Evolutionary conservation across 2,329 filamentous ascomycete species (phyloP).

Genomic region (Blastomyces silverae): DNA sequence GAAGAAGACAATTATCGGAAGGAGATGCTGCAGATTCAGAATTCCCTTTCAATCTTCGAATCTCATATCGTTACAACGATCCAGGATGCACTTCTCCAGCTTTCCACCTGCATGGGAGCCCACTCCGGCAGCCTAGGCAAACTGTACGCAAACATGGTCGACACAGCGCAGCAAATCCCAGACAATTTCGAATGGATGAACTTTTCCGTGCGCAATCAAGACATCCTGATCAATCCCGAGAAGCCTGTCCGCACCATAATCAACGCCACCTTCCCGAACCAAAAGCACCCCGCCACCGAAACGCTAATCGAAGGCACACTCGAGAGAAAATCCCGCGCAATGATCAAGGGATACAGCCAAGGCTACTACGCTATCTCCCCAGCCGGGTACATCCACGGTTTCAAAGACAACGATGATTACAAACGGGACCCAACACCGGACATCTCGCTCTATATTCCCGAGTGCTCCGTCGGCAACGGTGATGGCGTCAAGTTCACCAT

Average conservation of each 20-base stretch:
- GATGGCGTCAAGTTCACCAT: slow-evolving; percentile 82
- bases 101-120: slow-evolving; percentile 70
- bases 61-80: slow-evolving; percentile 74
- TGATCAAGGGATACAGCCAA: slow-evolving; percentile 68
- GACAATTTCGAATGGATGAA: slow-evolving; percentile 86
- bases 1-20: slow-evolving; percentile 96
- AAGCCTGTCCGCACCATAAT: slow-evolving; percentile 66
- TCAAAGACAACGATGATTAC: slow-evolving; percentile 80
- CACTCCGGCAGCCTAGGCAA: slow-evolving; percentile 75
- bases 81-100: slow-evolving; percentile 74
- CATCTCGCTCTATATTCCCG: slow-evolving; percentile 83
- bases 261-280: slow-evolving; percentile 77
- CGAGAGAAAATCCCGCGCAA: slow-evolving; percentile 83
- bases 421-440: slow-evolving; percentile 60
- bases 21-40: slow-evolving; percentile 85
- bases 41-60: slow-evolving; percentile 82
- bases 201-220: slow-evolving; percentile 65
- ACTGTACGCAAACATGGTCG: slow-evolving; percentile 78
- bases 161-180: slow-evolving; percentile 67
- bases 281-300: slow-evolving; percentile 71
- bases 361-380: slow-evolving; percentile 88
- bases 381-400: slow-evolving; percentile 85
- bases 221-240: slow-evolving; percentile 70
- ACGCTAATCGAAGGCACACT: slow-evolving; percentile 80
- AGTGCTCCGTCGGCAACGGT: slow-evolving; percentile 68